phyloP scores from a whole-genome alignment of 805 yeast genomes.

The Kodamaea lidongshanica region DNA sequence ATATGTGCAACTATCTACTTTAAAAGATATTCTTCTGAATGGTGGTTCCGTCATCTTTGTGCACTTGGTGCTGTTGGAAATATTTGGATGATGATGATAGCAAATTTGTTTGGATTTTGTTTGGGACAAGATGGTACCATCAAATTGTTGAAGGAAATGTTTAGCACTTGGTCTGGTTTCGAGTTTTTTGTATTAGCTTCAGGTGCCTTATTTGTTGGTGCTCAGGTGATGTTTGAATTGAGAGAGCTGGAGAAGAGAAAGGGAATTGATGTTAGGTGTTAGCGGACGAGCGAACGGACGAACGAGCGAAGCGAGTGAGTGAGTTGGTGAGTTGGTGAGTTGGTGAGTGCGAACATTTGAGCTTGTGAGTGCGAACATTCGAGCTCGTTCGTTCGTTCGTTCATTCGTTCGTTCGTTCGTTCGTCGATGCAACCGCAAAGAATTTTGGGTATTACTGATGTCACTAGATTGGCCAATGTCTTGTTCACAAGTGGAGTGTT shows the following conservation, averaged over 20 bases:
- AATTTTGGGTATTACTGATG: too few species aligned
- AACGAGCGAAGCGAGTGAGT: too few species aligned
- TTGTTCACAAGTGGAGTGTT: too few species aligned
- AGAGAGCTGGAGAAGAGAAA: slow-evolving; percentile 79
- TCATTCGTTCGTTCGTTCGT: too few species aligned
- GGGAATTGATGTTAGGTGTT: slow-evolving; percentile 80
- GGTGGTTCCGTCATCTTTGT: slow-evolving; percentile 79
- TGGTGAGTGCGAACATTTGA: too few species aligned
- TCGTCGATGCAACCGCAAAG: too few species aligned
- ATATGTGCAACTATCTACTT: slow-evolving; percentile 50
- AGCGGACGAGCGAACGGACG: too few species aligned
- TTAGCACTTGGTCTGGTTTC: slow-evolving; percentile 65
- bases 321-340: too few species aligned
- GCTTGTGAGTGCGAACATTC: too few species aligned
- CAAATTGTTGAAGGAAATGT: slow-evolving; percentile 60
- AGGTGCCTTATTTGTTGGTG: slow-evolving; percentile 67
- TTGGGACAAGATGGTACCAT: slow-evolving; percentile 82
- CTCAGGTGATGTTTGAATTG: slow-evolving; percentile 90
- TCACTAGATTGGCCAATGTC: too few species aligned
- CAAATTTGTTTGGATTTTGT: slow-evolving; percentile 92
- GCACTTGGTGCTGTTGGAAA: slow-evolving; percentile 84
- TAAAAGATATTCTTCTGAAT: slow-evolving; percentile 34
- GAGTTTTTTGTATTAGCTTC: slow-evolving; percentile 58
- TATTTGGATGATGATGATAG: slow-evolving; percentile 97
- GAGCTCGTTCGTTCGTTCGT: too few species aligned